Evolutionary conservation across 306 rosid genomes (phyloP), one percentile per base, ranked within the genome.

Genomic region (Begonia masoniana): DNA sequence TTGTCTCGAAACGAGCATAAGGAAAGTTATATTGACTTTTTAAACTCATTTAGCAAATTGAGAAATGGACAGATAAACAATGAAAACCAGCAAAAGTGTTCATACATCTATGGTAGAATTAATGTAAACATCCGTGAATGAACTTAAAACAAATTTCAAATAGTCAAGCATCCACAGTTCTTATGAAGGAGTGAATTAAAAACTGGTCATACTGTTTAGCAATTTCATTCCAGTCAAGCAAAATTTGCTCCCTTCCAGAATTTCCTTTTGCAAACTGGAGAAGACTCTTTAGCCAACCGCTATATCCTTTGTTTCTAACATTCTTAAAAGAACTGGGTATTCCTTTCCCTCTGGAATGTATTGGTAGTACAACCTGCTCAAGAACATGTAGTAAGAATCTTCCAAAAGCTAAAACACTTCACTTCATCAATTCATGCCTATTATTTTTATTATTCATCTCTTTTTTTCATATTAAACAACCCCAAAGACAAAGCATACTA

Each of bases 221-320:
- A 7, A 91, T 81, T 77, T 78, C 75, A 68, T 91, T 91, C 96
- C 96, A 91, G 71, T 91, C 96, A 56, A 91, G 92, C 60, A 91
- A 78, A 55, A 81, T 55, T 58, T 77, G 82, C 68, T 78, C 94
- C 55, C 16, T 58, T 68, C 59, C 56, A 13, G 57, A 56, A 48
- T 67, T 70, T 55, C 73, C 61, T 54, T 56, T 65, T 43, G 72
- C 70, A 55, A 57, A 43, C 15, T 17, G 45, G 21, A 66, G 67
- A 56, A 73, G 53, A 60, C 57, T 53, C 67, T 68, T 75, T 53
- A 78, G 7, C 82, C 75, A 77, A 67, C 72, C 73, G 46, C 42
- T 55, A 57, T n/a, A n/a, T 13, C 61, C 56, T 68, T 63, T 5
- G 52, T 43, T 63, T 54, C 78, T 46, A 66, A 46, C 74, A 74